Evolutionary conservation across 768 basidiomycete genomes (phyloP), one percentile per base, ranked within the genome.

Genomic region (Chalciporus pseudorubinellus): DNA sequence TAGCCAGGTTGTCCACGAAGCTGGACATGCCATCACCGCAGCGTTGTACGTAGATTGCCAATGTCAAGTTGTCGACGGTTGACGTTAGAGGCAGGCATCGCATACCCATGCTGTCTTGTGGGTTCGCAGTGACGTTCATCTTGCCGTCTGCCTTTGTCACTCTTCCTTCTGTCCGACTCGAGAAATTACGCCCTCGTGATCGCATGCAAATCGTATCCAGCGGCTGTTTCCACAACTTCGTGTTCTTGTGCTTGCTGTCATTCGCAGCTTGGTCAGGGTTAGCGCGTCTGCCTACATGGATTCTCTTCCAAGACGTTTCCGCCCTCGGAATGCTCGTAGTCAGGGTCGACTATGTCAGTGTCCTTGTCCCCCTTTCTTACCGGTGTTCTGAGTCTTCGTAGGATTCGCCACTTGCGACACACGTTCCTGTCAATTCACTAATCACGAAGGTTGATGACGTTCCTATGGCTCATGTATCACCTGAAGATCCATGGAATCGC

Each of bases 151-250:
- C 88, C 11, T 90, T 87, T 52, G 87, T 92, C 14, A 70, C 79
- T 0, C 80, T 92, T 45, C 74, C 87, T 4, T 46, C 66, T 60
- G 22, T 56, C 71, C 7, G 66, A 66, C 39, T 60, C 78, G 39
- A 73, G 74, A 59, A 56, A 18, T 9, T 70, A 52, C n/a, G 68
- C 79, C 31, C 61, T 58, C 28, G 72, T 66, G 36, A 73, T 59
- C 79, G 79, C 19, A 66, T 84, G n/a, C 79, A 85, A 14, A 74
- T 94, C 43, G 74, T 84, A 28, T 75, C 87, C 8, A 82, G 87
- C 1, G 92, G 92, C 3, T 83, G 89, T 16, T 87, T 84, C 56
- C 88, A 93, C 67, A 95, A 93, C 61, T 62, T 91, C 11, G 51
- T 83, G 5, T 73, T 85, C 34, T 86, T 78, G 72, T 63, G 75